phyloP scores from a whole-genome alignment of 2,329 filamentous ascomycete species.

The Colletotrichum incanum region DNA sequence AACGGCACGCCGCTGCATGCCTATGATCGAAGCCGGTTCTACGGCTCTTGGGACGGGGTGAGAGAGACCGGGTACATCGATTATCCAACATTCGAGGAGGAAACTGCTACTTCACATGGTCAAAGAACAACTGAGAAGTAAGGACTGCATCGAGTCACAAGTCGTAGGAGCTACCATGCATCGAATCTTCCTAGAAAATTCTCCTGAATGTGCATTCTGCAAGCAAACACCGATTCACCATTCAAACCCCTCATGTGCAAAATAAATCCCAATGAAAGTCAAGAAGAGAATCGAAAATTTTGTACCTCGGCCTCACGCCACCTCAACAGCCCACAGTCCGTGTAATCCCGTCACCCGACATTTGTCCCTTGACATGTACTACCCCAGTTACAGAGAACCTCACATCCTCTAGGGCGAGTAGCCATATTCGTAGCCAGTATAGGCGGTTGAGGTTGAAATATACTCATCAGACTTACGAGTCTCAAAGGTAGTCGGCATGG shows the following conservation, averaged over 20 bases:
- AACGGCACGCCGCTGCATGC: slow-evolving; percentile 55
- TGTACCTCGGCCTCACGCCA: slow-evolving; percentile 12
- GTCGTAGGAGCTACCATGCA: neutral
- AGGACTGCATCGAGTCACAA: neutral
- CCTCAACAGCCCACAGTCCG: neutral
- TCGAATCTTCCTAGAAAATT: neutral
- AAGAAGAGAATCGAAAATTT: slow-evolving; percentile 36
- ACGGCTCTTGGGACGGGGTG: slow-evolving; percentile 47
- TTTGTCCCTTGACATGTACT: neutral
- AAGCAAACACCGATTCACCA: neutral
- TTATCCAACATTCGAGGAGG: slow-evolving; percentile 48
- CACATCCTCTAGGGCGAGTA: neutral
- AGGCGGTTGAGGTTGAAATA: neutral
- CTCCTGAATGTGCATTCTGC: neutral
- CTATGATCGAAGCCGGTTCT: slow-evolving; percentile 58
- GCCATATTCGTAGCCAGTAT: slow-evolving; percentile 23
- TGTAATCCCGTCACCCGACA: neutral
- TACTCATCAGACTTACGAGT: slow-evolving; percentile 22
- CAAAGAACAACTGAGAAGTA: neutral
- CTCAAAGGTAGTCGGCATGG: slow-evolving; percentile 14
- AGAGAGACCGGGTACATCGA: slow-evolving; percentile 54
- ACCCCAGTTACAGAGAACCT: neutral
- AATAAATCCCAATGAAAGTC: slow-evolving; percentile 33
- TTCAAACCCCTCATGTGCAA: neutral
- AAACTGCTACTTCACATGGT: neutral